Base-by-base conservation (phyloP, 257 asterid genomes). In the Osmanthus fragrans region DNA sequence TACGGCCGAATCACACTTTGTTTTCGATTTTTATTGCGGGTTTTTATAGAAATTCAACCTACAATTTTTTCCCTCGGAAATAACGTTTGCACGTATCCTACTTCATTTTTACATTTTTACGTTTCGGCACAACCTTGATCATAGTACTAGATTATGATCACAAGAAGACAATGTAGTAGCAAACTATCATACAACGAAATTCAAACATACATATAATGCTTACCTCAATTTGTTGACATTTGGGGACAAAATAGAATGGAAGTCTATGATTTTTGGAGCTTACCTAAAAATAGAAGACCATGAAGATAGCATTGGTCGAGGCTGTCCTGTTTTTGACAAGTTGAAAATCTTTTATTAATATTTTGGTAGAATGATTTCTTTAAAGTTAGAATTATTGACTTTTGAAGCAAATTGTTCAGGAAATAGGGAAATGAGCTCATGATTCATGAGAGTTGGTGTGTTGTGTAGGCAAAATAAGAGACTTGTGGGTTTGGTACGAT, bases 221-320 rank as follows among this genome's bases (percentile, higher is more conserved):
- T 73, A 84, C 79, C 75, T 81, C 83, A 87, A 67, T 56, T 75
- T 70, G 74, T 85, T 85, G 90, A 89, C 86, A 79, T 78, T 80
- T 79, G 56, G 80, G 87, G 78, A 3, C 85, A 80, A 18, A 79
- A 82, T 60, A 82, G 82, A 71, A 45, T 63, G 75, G 77, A 19
- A 29, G 27, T 72, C 77, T 74, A 9, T 63, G 32, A 13, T 45
- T 49, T 64, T 80, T 2, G 36, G 71, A 54, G 51, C 71, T 30
- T 45, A 29, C 69, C 23, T 64, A 72, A 40, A 72, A 33, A 39
- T 32, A 39, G 12, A 75, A 18, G 78, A 54, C 78, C 80, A 60
- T 25, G 19, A 76, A 39, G 40, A 27, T 11, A 33, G 32, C 70
- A 65, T 81, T 40, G 71, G 16, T 68, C 27, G 68, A 70, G 63